These are phyloP conservation scores for Musa acuminata DNA, from an alignment of 176 grass and related monocot species.

Conservation along the genomic window DNA sequence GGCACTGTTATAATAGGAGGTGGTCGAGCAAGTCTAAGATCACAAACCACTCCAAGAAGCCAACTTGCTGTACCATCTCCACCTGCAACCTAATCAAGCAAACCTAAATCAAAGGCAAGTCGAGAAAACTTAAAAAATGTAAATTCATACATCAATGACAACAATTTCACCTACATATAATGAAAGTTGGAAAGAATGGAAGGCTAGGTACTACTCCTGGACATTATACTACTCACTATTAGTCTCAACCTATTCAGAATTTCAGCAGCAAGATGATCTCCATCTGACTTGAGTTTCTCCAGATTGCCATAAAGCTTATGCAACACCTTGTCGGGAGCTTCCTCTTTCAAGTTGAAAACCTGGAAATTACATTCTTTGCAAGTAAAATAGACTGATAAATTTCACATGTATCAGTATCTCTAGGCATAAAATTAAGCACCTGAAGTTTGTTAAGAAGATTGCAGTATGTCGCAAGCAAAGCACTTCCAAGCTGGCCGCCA, in stretches of 20 bases:
- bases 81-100: slow-evolving; percentile 73
- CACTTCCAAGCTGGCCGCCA: slow-evolving; percentile 68
- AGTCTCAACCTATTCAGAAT: slow-evolving; percentile 56
- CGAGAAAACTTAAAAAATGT: neutral
- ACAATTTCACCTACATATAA: neutral
- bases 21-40: slow-evolving; percentile 74
- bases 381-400: slow-evolving; percentile 2
- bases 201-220: slow-evolving; percentile 12
- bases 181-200: slow-evolving; percentile 11
- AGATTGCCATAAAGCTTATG: slow-evolving; percentile 65
- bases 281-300: slow-evolving; percentile 53
- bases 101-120: neutral
- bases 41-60: slow-evolving; percentile 89
- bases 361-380: slow-evolving; percentile 24
- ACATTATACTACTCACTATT: slow-evolving; percentile 57
- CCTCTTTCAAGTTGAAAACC: slow-evolving; percentile 70
- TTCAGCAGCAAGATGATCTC: slow-evolving; percentile 65
- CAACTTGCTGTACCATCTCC: slow-evolving; percentile 88
- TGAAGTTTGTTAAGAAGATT: slow-evolving; percentile 73
- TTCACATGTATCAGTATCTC: slow-evolving; percentile 10
- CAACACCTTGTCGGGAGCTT: slow-evolving; percentile 80
- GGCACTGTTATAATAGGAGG: slow-evolving; percentile 82
- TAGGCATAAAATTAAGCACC: slow-evolving; percentile 37
- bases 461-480: slow-evolving; percentile 58
- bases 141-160: neutral